Base-by-base conservation (phyloP, 1,284 basidiomycete species). In the Meira miltonrushii region DNA sequence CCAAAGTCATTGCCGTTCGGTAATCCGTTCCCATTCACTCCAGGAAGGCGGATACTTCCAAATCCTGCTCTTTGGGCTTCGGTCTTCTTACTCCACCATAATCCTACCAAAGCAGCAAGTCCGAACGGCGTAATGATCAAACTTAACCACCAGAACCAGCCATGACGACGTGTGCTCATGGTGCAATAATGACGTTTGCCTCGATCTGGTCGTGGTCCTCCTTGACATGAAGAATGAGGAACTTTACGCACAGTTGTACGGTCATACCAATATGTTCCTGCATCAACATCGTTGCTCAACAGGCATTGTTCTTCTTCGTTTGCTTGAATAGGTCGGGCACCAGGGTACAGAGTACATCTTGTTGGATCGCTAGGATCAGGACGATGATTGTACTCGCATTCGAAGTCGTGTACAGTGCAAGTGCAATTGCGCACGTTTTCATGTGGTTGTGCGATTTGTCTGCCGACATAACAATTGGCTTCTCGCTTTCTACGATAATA, bases 21-120 rank as follows among this genome's bases (percentile, higher is more conserved):
- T 0, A 11, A 38, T 39, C 33, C n/a, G 37, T n/a, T 48, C 17
- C 19, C 17, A 28, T 17, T 37, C 21, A 12, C n/a, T 82, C 73
- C 92, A 82, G 78, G 95, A 95, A 56, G 13, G 5, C 54, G 40
- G 6, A 47, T 51, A 11, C 40, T 2, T 38, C 9, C 48, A 8
- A 11, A 23, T 47, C 56, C 44, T 43, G 48, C 7, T 48, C 44
- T 25, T 19, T 59, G 39, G 13, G 23, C 19, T 19, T 13, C 15
- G n/a, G 48, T 46, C 37, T 40, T 28, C 13, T 37, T 21, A 19
- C 38, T 41, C 67, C 70, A 70, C 68, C 69, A 75, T 57, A 64
- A 71, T 8, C 68, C 67, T 1, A 72, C 68, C 17, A 71, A 39
- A 1, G 58, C 68, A 0, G 65, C 68, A 17, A 72, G 59, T 6